Conservation (phyloP, 768 basidiomycete genomes). For the Trametes coccinea region DNA sequence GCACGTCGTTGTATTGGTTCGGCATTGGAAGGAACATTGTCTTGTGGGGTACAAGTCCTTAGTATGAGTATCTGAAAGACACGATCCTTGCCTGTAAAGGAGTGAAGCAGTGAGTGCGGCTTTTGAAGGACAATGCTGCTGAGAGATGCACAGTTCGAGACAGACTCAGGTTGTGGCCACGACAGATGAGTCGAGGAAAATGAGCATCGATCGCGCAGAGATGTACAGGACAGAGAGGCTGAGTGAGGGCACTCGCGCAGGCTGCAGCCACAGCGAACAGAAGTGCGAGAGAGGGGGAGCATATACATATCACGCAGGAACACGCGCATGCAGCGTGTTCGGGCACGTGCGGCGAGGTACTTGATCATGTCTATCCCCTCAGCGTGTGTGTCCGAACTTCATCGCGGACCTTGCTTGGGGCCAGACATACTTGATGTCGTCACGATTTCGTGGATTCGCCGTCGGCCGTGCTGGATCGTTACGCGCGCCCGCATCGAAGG, state of each 20-base stretch:
- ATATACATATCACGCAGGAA: conserved; percentile 25
- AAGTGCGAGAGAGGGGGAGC: conserved; percentile 1
- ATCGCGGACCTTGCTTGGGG: not conserved
- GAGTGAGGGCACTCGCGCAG: not conserved
- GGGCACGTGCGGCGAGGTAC: conserved; percentile 25
- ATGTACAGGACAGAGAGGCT: too few relatives aligned
- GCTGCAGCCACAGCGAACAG: conserved; percentile 7
- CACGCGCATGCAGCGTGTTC: conserved; percentile 34
- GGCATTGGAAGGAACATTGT: not conserved
- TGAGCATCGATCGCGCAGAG: too few relatives aligned
- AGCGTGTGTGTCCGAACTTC: not conserved
- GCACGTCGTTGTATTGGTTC: not conserved
- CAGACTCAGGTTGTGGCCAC: too few relatives aligned
- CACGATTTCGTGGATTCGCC: not conserved
- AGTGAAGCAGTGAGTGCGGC: too few relatives aligned
- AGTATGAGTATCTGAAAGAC: not conserved
- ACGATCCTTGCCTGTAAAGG: not conserved
- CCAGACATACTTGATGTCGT: not conserved
- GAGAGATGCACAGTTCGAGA: too few relatives aligned
- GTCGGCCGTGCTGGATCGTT: too few relatives aligned
- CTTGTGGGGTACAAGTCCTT: not conserved
- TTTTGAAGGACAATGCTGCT: too few relatives aligned
- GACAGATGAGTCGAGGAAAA: too few relatives aligned
- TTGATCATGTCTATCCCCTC: conserved; percentile 9
- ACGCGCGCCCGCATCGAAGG: too few relatives aligned